A percentile compares a stretch with the other conserved stretches of the same genome.
These are phyloP conservation scores for Rhizoclosmatium globosum DNA, from an alignment of 192 early-diverging fungal genomes.

Conservation along the genomic window DNA sequence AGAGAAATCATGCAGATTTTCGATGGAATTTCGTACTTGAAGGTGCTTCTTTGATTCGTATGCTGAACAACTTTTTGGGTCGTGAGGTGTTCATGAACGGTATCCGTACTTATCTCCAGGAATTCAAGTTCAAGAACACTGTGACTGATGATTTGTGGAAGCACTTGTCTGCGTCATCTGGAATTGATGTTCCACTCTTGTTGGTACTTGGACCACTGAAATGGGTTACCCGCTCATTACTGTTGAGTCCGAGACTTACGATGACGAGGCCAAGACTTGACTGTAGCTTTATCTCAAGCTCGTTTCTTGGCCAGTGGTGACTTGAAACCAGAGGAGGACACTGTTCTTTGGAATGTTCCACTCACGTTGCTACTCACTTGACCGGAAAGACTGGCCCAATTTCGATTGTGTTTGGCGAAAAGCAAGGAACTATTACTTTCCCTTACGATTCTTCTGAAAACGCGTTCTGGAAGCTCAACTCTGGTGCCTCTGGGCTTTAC, in stretches of 20 bases:
- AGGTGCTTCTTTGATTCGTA: slow-evolving; percentile 92
- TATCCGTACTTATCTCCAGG: slow-evolving; percentile 70
- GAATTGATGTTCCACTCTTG: slow-evolving; percentile 81
- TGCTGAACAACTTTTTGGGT: slow-evolving; percentile 74
- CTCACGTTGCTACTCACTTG: slow-evolving; percentile 63
- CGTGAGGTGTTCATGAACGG: slow-evolving; percentile 49
- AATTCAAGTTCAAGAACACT: slow-evolving; percentile 86
- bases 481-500: slow-evolving; percentile 80
- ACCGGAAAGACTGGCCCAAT: slow-evolving; percentile 45
- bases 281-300: slow-evolving; percentile 76
- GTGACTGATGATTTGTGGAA: slow-evolving; percentile 89
- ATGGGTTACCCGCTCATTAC: slow-evolving; percentile 87
- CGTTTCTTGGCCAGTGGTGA: slow-evolving; percentile 87
- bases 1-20: slow-evolving; percentile 93
- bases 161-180: slow-evolving; percentile 78
- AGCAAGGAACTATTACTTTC: slow-evolving; percentile 54
- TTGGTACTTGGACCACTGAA: slow-evolving; percentile 87
- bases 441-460: slow-evolving; percentile 47
- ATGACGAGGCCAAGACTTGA: slow-evolving; percentile 51
- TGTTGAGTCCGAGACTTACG: slow-evolving; percentile 64
- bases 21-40: slow-evolving; percentile 89
- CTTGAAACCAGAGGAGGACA: slow-evolving; percentile 76
- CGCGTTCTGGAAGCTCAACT: slow-evolving; percentile 88
- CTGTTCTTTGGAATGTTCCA: slow-evolving; percentile 85
- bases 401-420: slow-evolving; percentile 58